phyloP scores from a whole-genome alignment of 805 yeast genomes.

The Debaryomyces tyrocola region DNA sequence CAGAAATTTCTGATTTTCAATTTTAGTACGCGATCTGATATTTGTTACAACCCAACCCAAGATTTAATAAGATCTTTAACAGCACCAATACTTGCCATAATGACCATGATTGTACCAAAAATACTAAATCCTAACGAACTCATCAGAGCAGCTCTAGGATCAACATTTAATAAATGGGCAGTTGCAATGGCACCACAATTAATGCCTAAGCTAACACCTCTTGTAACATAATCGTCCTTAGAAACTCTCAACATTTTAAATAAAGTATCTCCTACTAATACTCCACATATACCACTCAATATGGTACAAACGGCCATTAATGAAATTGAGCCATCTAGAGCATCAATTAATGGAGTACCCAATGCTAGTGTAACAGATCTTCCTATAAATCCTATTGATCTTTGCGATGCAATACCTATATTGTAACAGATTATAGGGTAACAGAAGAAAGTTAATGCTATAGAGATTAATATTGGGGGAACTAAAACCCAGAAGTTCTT shows the following conservation, averaged over 20 bases:
- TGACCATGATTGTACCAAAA: constrained; percentile 72
- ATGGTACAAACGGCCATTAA: constrained; percentile 80
- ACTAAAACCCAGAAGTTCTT: constrained; percentile 58
- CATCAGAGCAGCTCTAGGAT: constrained; percentile 81
- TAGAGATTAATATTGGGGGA: constrained; percentile 58
- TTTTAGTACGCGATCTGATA: neutral
- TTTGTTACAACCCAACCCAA: constrained; percentile 15
- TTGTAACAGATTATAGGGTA: constrained; percentile 71
- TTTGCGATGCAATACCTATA: constrained; percentile 58
- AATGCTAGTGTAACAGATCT: constrained; percentile 77
- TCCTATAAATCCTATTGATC: constrained; percentile 75
- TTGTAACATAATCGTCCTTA: constrained; percentile 65
- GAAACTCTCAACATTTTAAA: constrained; percentile 53
- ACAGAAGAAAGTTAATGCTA: constrained; percentile 58
- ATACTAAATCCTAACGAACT: constrained; percentile 68
- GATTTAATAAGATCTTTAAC: constrained; percentile 22
- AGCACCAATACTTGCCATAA: constrained; percentile 58
- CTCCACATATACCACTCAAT: constrained; percentile 74
- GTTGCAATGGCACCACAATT: constrained; percentile 85
- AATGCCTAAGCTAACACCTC: constrained; percentile 76
- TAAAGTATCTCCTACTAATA: constrained; percentile 57
- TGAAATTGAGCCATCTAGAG: constrained; percentile 67
- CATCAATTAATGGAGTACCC: constrained; percentile 71
- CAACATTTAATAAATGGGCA: constrained; percentile 65
- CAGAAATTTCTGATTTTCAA: neutral